These are phyloP conservation scores for Cyberlindnera mycetangii DNA, from an alignment of 805 yeast genomes.

Conservation along the genomic window DNA sequence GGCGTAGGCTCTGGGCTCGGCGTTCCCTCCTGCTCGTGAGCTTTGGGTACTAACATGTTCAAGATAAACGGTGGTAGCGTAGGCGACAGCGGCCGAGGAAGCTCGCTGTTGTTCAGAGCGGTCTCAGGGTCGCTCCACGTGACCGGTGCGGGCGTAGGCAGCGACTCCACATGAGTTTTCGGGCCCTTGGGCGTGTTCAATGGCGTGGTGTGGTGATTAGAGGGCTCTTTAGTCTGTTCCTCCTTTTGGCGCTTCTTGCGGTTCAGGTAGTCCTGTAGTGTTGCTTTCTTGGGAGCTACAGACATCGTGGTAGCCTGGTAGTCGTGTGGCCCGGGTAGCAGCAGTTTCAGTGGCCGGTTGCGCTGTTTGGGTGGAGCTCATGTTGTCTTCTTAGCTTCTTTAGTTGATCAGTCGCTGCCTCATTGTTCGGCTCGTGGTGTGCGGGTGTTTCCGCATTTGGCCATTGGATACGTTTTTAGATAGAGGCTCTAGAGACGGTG, in stretches of 20 bases:
- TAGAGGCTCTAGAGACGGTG: too few species aligned
- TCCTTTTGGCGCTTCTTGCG: constrained; percentile 7
- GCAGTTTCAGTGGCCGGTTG: too few species aligned
- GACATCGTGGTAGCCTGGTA: not conserved
- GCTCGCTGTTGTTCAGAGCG: constrained; percentile 1
- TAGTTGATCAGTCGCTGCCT: not conserved
- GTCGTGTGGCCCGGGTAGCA: too few species aligned
- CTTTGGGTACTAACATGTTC: not conserved
- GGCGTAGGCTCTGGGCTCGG: constrained; percentile 3
- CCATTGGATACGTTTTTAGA: not conserved
- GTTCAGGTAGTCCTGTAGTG: constrained; percentile 1
- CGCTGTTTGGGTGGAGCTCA: too few species aligned
- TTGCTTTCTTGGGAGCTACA: not conserved
- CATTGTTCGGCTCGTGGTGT: not conserved
- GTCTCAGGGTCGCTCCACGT: constrained; percentile 1
- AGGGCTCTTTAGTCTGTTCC: not conserved
- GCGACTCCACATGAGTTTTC: not conserved
- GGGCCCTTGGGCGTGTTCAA: not conserved
- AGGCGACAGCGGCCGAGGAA: constrained; percentile 6
- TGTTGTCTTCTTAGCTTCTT: not conserved
- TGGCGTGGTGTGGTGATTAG: not conserved
- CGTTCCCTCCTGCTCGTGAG: not conserved
- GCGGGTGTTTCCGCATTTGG: not conserved
- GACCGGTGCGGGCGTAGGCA: not conserved
- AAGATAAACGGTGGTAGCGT: constrained; percentile 4